Conservation (phyloP, 371 early-diverging fungal species). For the Parasitella parasitica region DNA sequence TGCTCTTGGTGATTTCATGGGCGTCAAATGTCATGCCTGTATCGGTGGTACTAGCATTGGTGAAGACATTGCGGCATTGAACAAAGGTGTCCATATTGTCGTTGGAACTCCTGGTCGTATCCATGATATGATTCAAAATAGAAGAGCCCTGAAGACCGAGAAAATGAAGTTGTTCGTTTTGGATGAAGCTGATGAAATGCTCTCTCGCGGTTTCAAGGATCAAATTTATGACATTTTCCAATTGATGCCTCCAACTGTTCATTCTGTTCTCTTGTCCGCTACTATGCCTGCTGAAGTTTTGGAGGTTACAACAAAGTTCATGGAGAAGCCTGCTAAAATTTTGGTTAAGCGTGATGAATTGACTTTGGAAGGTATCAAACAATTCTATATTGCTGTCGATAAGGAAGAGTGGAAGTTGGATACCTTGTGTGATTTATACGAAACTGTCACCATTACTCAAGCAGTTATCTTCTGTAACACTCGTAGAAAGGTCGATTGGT, state of each 20-base stretch:
- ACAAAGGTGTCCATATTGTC: constrained; percentile 76
- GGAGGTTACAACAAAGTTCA: constrained; percentile 91
- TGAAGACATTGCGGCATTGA: constrained; percentile 76
- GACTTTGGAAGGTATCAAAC: constrained; percentile 93
- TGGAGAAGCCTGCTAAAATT: constrained; percentile 90
- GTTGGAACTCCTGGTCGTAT: constrained; percentile 97
- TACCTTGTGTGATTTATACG: constrained; percentile 92
- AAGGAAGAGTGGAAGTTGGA: constrained; percentile 89
- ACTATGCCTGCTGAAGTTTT: constrained; percentile 93
- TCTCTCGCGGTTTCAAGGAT: constrained; percentile 93
- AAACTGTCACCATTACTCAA: constrained; percentile 91
- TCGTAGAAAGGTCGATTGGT: constrained; percentile 90
- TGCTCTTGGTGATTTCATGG: constrained; percentile 85
- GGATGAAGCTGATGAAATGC: constrained; percentile 98
- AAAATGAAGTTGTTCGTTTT: constrained; percentile 90
- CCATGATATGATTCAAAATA: constrained; percentile 87
- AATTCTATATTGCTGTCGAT: constrained; percentile 93
- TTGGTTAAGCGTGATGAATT: constrained; percentile 96
- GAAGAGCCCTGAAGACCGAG: constrained; percentile 74
- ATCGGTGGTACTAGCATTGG: constrained; percentile 90
- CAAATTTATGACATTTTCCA: constrained; percentile 94
- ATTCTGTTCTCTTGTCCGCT: constrained; percentile 90
- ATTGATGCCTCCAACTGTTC: constrained; percentile 78
- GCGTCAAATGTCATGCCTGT: constrained; percentile 78
- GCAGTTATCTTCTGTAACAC: constrained; percentile 97